A percentile compares a stretch with the other conserved stretches of the same genome.
Evolutionary conservation across 73 alveolate genomes (phyloP).

Genomic region (Paraurostyla sp.): DNA sequence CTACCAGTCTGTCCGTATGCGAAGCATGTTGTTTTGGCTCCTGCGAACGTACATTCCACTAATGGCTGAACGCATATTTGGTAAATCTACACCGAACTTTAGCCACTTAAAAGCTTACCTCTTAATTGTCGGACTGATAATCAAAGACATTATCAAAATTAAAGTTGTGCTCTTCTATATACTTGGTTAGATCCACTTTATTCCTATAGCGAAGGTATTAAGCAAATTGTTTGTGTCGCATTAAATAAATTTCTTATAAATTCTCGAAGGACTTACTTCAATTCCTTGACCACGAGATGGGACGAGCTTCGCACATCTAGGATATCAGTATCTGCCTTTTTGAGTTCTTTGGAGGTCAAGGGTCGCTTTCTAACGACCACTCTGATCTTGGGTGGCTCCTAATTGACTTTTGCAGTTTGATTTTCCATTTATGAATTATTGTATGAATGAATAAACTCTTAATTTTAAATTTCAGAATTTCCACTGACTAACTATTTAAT

Average conservation of each 20-base stretch:
- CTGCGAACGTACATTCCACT: conserved; percentile 95
- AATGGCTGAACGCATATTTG: conserved; percentile 94
- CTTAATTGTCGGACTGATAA: conserved; percentile 95
- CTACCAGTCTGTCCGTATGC: conserved; percentile 98
- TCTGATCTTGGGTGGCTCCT: conserved; percentile 93
- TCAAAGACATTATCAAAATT: conserved; percentile 96
- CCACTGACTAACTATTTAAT: background rate
- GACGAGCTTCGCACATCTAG: conserved; percentile 85
- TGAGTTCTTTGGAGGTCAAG: conserved; percentile 94
- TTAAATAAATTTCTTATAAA: background rate
- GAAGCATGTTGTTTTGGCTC: conserved; percentile 96
- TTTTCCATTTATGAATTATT: conserved; percentile 44
- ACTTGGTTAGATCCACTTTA: conserved; percentile 99
- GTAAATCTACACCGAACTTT: conserved; percentile 83
- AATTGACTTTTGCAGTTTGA: conserved; percentile 55
- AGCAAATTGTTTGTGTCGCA: no score
- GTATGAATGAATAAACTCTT: conserved; percentile 12
- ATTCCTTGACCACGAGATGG: conserved; percentile 97
- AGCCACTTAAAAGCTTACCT: conserved; percentile 64
- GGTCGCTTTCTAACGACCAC: conserved; percentile 99
- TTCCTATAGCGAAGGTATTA: conserved; percentile 61
- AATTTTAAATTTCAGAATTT: conserved; percentile 52
- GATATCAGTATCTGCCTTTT: conserved; percentile 92
- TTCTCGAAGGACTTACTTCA: conserved; percentile 82
- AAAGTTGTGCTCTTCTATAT: conserved; percentile 98